Conservation (phyloP, 2,329 filamentous ascomycete species). For the Paecilomyces formosus region DNA sequence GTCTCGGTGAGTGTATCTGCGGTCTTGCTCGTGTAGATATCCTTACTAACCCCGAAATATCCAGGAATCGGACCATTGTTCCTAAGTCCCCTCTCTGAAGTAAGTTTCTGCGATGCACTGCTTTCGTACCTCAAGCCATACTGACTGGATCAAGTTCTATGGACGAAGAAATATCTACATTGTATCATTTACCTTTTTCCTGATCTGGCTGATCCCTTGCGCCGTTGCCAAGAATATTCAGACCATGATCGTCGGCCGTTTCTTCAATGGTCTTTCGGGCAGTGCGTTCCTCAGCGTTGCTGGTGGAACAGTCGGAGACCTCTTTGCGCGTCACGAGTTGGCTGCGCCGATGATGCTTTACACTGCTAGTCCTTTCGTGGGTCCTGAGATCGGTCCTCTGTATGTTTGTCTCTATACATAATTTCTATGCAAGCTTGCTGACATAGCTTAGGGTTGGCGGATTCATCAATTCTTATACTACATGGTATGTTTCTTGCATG, state of each 20-base stretch:
- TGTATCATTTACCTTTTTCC: constrained; percentile 62
- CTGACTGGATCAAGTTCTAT: constrained; percentile 53
- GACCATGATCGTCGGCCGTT: constrained; percentile 70
- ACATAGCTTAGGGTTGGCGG: constrained; percentile 49
- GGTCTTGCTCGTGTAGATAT: constrained; percentile 22
- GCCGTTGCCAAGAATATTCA: constrained; percentile 75
- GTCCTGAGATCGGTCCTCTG: constrained; percentile 51
- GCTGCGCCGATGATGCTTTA: constrained; percentile 80
- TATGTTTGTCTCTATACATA: constrained; percentile 13
- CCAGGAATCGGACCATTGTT: constrained; percentile 54
- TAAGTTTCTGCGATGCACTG: constrained; percentile 7
- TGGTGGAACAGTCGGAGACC: constrained; percentile 76
- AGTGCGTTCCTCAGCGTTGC: constrained; percentile 60
- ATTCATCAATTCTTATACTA: constrained; percentile 69
- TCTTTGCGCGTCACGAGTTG: constrained; percentile 63
- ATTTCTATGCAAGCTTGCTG: constrained; percentile 1
- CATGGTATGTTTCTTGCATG: constrained; percentile 44
- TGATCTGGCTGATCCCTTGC: constrained; percentile 74
- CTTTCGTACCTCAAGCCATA: not conserved
- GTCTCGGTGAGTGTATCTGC: constrained; percentile 46
- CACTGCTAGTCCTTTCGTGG: constrained; percentile 53
- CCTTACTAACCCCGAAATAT: constrained; percentile 6
- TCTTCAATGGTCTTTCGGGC: constrained; percentile 49
- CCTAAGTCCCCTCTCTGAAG: constrained; percentile 56
- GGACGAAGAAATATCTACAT: constrained; percentile 77